Percentiles rank a stretch among this genome's conserved stretches.
phyloP scores from a whole-genome alignment of 2,329 filamentous ascomycete species.

The Fusarium sp. region DNA sequence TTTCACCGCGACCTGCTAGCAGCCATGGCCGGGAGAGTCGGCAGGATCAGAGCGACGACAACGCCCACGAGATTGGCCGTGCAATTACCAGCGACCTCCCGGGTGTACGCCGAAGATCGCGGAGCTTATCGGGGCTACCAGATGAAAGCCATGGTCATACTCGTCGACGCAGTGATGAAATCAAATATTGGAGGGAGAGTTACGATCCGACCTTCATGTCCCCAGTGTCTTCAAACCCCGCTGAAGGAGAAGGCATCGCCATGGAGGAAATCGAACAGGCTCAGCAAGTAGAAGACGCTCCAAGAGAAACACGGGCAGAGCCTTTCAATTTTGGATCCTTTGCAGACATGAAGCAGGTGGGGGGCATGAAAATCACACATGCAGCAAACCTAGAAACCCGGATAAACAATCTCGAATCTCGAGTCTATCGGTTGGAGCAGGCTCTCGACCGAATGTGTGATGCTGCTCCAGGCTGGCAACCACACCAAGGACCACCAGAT shows the following conservation, averaged over 20 bases:
- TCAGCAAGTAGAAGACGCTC: slow-evolving; percentile 44
- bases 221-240: slow-evolving; percentile 57
- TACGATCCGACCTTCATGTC: slow-evolving; percentile 62
- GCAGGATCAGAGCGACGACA: slow-evolving; percentile 49
- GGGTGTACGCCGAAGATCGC: slow-evolving; percentile 62
- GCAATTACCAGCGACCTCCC: slow-evolving; percentile 66
- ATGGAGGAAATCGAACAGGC: slow-evolving; percentile 43
- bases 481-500: slow-evolving; percentile 42
- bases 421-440: slow-evolving; percentile 61
- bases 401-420: slow-evolving; percentile 59
- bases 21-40: slow-evolving; percentile 60
- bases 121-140: slow-evolving; percentile 65
- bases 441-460: slow-evolving; percentile 60
- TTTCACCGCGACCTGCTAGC: slow-evolving; percentile 70
- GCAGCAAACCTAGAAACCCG: slow-evolving; percentile 62
- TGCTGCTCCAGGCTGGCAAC: slow-evolving; percentile 51
- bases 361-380: slow-evolving; percentile 66
- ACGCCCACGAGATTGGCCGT: slow-evolving; percentile 66
- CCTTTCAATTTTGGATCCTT: slow-evolving; percentile 65
- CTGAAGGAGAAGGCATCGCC: slow-evolving; percentile 48
- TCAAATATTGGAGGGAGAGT: slow-evolving; percentile 70
- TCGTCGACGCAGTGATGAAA: slow-evolving; percentile 68
- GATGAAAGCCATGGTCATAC: slow-evolving; percentile 45
- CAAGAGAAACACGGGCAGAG: slow-evolving; percentile 52
- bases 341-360: slow-evolving; percentile 54